Percentiles rank a stretch among this genome's conserved stretches.
phyloP scores from a whole-genome alignment of 2,329 filamentous ascomycete species.

The Colletotrichum scovillei region DNA sequence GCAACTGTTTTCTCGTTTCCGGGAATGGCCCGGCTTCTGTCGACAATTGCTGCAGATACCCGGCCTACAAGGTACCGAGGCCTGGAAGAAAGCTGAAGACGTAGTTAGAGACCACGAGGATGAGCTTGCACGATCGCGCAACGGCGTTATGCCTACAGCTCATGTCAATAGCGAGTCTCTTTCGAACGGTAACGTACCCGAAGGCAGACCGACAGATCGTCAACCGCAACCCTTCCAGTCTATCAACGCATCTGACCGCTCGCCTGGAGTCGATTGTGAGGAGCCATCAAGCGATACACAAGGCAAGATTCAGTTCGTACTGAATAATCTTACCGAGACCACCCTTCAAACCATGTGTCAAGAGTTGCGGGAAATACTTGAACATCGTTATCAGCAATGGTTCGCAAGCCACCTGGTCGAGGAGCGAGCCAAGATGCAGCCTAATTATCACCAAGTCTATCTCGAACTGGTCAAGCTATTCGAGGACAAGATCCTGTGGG shows the following conservation, averaged over 20 bases:
- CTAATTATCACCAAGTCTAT: constrained; percentile 95
- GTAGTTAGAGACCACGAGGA: constrained; percentile 77
- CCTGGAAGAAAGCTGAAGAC: constrained; percentile 84
- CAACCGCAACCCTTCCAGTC: constrained; percentile 79
- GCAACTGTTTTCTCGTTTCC: constrained; percentile 83
- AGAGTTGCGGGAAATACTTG: constrained; percentile 82
- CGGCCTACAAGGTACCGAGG: constrained; percentile 84
- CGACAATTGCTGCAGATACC: constrained; percentile 85
- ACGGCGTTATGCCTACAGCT: constrained; percentile 55
- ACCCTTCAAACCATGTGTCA: constrained; percentile 87
- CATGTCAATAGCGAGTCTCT: constrained; percentile 61
- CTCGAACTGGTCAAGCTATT: constrained; percentile 89
- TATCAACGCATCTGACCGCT: constrained; percentile 79
- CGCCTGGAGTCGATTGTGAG: constrained; percentile 74
- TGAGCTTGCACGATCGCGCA: constrained; percentile 66
- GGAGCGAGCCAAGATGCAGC: constrained; percentile 95
- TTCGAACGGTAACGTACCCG: constrained; percentile 78
- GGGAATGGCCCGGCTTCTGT: constrained; percentile 97
- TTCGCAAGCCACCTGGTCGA: constrained; percentile 96
- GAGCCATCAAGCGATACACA: constrained; percentile 88
- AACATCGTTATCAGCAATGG: constrained; percentile 90
- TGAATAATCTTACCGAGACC: constrained; percentile 95
- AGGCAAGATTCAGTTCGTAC: constrained; percentile 92
- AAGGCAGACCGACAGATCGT: constrained; percentile 68
- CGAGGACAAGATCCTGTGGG: constrained; percentile 81